Evolutionary conservation across 2,329 filamentous ascomycete genomes (phyloP), one percentile per base, ranked within the genome.

Genomic region (Eurotiales sp.): DNA sequence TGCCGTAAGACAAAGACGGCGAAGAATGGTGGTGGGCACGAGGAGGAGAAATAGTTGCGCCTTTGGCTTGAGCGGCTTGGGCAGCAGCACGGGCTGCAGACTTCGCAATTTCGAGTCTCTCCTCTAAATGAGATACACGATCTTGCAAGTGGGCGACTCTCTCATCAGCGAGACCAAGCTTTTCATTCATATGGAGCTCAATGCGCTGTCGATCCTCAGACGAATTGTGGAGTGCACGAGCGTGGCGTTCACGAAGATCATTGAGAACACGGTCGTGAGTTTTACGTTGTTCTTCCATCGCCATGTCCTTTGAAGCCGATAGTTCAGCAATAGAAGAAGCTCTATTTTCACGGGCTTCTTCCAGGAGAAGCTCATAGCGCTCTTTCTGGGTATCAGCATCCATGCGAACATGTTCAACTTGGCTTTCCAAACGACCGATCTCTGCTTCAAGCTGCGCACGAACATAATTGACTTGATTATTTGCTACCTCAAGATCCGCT

Each of bases 31-130:
- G 75, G 40, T 72, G 68, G 30, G 64, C 58, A 15, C 67, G 64
- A 3, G 69, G 63, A 22, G 68, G 60, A 15, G 56, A 45, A 8
- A 63, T 59, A 36, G 69, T 53, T 14, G 73, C 72, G 27, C 72
- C 72, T 55, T 77, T 79, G 46, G 77, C 78, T 66, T 84, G 84
- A 37, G 86, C 87, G 29, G 88, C 90, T 68, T 86, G 81, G 14
- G 83, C 90, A 14, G 91, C 92, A 32, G 90, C 90, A 54, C 84
- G 83, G 8, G 90, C 91, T 27, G 91, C 91, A 64, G 90, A 84
- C 66, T 91, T 91, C 21, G 92, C 86, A 59, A 97, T 87, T 60
- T 95, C 86, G 14, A 99, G 80, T 69, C 90, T 92, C 68, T 96
- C 91, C 67, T 96, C 90, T 1, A 97, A 78, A 61, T 95, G 87